Evolutionary conservation across 225 moss, liverwort and hornwort species (phyloP), one percentile per base, ranked within the genome.

Genomic region (Neckera pumila): DNA sequence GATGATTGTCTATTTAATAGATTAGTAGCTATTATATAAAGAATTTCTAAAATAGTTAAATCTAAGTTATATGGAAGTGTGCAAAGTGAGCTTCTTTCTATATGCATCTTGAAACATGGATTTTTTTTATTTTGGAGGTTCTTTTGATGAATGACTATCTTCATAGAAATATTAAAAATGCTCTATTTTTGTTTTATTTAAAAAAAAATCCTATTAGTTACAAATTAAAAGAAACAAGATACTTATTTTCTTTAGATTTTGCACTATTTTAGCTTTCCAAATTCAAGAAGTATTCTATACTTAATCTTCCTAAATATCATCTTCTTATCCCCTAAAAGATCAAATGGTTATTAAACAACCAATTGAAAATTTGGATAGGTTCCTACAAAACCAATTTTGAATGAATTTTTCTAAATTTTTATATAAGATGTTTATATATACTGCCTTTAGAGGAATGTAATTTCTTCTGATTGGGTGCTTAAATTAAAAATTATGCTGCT

Each of bases 381-480:
- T 34, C 10, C 3, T 36, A 22, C 22, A 21, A 57, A 9, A 6
- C 22, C 57, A 57, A 17, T 64, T 33, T 64, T 33, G 5, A 64
- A 64, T 66, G 66, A 19, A 10, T 65, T 65, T n/a, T n/a, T 67
- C 1, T n/a, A 1, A 11, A 21, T 3, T 36, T n/a, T n/a, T n/a
- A n/a, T 1, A n/a, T 36, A 3, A 66, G 4, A 12, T n/a, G 6
- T 21, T 4, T 1, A n/a, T 11, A 67, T 12, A 6, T 67, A 21
- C 0, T 21, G 2, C 22, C 7, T n/a, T 67, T 7, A 2, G 0
- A 2, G 7, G 6, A 21, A 10, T 19, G 5, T 18, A 0, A 34
- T 65, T 36, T n/a, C 12, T 67, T n/a, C 19, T 33, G 1, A 66
- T 36, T 0, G 0, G 2, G 6, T 66, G 5, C 11, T 36, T 20